phyloP scores from a whole-genome alignment of 2,329 filamentous ascomycete genomes.

The Colletotrichum chlorophyti region DNA sequence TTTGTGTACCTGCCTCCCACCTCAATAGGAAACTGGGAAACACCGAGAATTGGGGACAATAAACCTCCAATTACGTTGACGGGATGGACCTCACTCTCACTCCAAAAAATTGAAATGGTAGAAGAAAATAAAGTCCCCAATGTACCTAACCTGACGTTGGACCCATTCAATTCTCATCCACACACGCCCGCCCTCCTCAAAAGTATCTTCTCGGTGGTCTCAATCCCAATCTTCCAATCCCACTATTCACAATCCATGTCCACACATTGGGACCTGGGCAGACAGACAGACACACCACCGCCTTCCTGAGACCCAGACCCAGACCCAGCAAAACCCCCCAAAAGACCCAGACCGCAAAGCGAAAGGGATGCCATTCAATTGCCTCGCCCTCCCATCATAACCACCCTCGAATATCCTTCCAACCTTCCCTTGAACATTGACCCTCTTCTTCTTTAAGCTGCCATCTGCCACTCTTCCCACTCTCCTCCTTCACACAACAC shows the following conservation, averaged over 20 bases:
- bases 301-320: slow-evolving; percentile 14
- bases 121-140: neutral
- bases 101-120: neutral
- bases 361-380: slow-evolving; percentile 28
- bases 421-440: slow-evolving; percentile 25
- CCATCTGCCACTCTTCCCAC: slow-evolving; percentile 24
- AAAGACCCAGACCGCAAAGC: too few species aligned
- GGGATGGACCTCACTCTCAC: slow-evolving; percentile 24
- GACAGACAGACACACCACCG: neutral
- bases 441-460: slow-evolving; percentile 26
- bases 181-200: slow-evolving; percentile 18
- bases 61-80: slow-evolving; percentile 24
- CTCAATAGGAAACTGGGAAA: neutral
- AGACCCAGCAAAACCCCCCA: slow-evolving; percentile 22
- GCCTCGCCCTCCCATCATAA: slow-evolving; percentile 26
- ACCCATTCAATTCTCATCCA: slow-evolving; percentile 24
- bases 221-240: slow-evolving; percentile 23
- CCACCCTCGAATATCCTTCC: slow-evolving; percentile 4
- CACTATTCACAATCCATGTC: slow-evolving; percentile 25
- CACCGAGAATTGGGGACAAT: slow-evolving; percentile 14
- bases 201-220: slow-evolving; percentile 7
- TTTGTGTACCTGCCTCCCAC: neutral
- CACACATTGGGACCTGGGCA: slow-evolving; percentile 18
- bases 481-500: slow-evolving; percentile 6
- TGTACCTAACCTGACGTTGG: slow-evolving; percentile 20